phyloP scores from a whole-genome alignment of 192 early-diverging fungal species.

The Physocladia obscura region DNA sequence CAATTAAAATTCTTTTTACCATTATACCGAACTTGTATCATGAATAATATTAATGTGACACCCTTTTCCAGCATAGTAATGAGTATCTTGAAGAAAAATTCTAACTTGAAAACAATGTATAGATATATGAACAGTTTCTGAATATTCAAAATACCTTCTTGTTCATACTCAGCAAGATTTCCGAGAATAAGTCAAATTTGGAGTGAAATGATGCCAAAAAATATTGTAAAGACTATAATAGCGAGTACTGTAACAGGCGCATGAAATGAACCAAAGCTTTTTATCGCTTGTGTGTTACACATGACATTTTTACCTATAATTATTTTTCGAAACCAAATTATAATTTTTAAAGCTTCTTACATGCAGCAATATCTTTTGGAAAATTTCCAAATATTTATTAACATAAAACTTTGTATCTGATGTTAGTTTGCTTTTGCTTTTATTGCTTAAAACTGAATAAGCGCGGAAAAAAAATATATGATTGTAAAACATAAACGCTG shows the following conservation, averaged over 20 bases:
- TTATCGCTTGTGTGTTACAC: neutral
- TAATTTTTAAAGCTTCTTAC: slow-evolving; percentile 12
- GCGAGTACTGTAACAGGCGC: slow-evolving; percentile 9
- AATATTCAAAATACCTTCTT: slow-evolving; percentile 20
- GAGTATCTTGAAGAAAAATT: slow-evolving; percentile 18
- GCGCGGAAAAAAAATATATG: no score
- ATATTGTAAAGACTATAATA: slow-evolving; percentile 11
- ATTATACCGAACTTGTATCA: slow-evolving; percentile 1
- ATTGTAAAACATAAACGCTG: no score
- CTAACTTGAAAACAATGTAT: slow-evolving; percentile 26
- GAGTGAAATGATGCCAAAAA: slow-evolving; percentile 6
- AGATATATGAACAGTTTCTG: slow-evolving; percentile 21
- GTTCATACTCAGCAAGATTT: neutral
- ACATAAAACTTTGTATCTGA: no score
- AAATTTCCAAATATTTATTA: no score
- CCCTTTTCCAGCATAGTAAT: slow-evolving; percentile 28
- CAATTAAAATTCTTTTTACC: no score
- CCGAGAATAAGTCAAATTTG: neutral
- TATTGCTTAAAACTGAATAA: no score
- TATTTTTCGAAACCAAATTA: no score
- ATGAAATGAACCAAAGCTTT: slow-evolving; percentile 3
- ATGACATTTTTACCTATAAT: slow-evolving; percentile 13
- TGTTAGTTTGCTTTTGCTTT: no score
- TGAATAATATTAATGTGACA: slow-evolving; percentile 22
- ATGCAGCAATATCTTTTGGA: neutral